phyloP scores from a whole-genome alignment of 371 early-diverging fungal genomes.

The Phascolomyces articulosus region DNA sequence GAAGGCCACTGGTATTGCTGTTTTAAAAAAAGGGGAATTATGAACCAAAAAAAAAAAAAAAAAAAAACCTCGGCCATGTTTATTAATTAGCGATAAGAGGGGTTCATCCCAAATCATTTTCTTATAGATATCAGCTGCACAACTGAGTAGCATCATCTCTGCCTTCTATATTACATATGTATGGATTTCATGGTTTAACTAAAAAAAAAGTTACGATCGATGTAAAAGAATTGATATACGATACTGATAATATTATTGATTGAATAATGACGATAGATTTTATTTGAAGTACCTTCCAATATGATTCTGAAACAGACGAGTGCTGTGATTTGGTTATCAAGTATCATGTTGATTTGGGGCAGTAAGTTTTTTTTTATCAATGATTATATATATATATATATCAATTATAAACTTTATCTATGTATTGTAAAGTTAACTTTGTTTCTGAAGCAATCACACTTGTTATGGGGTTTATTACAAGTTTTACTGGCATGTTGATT shows the following conservation, averaged over 20 bases:
- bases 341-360: slow-evolving; percentile 52
- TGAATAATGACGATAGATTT: slow-evolving; percentile 23
- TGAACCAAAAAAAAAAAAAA: no score
- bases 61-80: no score
- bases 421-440: background rate
- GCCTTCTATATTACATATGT: slow-evolving; percentile 49
- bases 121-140: slow-evolving; percentile 24
- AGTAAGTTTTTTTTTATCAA: no score
- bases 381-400: no score
- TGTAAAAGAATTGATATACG: no score
- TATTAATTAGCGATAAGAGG: no score
- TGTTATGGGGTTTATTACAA: slow-evolving; percentile 28
- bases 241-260: background rate
- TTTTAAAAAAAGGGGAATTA: background rate
- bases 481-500: slow-evolving; percentile 28
- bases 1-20: no score
- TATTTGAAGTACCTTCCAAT: slow-evolving; percentile 52
- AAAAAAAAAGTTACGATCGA: no score
- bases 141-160: slow-evolving; percentile 31
- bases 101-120: no score
- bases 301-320: slow-evolving; percentile 36
- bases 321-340: slow-evolving; percentile 43
- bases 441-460: slow-evolving; percentile 7
- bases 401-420: no score
- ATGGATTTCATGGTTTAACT: no score